A percentile compares a stretch with the other conserved stretches of the same genome.
Conservation (phyloP, 495 filamentous ascomycete species). For the Cladorrhinum samala region DNA sequence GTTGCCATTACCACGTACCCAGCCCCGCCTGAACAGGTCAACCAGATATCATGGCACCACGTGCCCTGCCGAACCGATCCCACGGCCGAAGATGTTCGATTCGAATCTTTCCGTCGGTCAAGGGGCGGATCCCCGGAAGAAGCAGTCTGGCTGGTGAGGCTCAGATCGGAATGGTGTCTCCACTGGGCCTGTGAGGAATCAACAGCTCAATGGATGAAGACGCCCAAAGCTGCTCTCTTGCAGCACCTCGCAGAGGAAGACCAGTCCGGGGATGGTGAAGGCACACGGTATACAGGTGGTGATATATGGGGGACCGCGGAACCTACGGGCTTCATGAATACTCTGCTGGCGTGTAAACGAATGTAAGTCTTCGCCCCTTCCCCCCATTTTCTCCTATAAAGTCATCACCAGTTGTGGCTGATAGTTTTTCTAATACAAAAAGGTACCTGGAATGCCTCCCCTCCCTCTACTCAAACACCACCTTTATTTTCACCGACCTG, state of each 20-base stretch:
- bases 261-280: constrained; percentile 6
- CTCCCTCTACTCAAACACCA: constrained; percentile 17
- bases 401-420: not conserved
- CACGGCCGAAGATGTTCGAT: constrained; percentile 7
- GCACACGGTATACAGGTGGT: no score
- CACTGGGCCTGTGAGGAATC: constrained; percentile 25
- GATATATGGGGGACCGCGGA: not conserved
- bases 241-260: not conserved
- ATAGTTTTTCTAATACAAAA: no score
- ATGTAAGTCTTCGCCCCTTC: constrained; percentile 15
- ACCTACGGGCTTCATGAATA: not conserved
- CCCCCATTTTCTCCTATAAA: not conserved
- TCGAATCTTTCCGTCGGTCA: constrained; percentile 1
- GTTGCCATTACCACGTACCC: not conserved
- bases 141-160: constrained; percentile 9
- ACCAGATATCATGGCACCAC: constrained; percentile 3
- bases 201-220: not conserved
- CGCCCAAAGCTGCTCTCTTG: constrained; percentile 9
- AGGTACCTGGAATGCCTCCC: constrained; percentile 25
- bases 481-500: constrained; percentile 27
- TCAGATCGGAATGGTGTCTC: constrained; percentile 20
- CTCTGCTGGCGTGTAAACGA: constrained; percentile 19
- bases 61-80: constrained; percentile 13
- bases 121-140: not conserved
- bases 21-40: not conserved